These are phyloP conservation scores for Trametopsis cervina DNA, from an alignment of 768 basidiomycete species.

Conservation along the genomic window DNA sequence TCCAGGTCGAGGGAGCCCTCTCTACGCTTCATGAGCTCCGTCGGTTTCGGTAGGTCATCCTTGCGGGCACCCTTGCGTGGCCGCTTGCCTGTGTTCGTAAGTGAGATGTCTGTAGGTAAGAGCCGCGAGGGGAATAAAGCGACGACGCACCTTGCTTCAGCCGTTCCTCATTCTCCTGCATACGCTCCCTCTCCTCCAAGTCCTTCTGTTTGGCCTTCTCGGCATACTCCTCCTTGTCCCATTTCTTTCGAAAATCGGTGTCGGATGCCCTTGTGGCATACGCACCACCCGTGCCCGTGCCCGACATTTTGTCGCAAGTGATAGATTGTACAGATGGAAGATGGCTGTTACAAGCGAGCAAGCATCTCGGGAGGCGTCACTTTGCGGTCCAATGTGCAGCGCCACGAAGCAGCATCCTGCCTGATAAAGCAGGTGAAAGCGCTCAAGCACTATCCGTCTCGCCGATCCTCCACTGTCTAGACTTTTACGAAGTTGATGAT, in stretches of 20 bases:
- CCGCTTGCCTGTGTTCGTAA: conserved; percentile 72
- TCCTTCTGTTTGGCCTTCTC: conserved; percentile 81
- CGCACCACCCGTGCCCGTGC: conserved; percentile 23
- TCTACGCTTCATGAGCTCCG: conserved; percentile 86
- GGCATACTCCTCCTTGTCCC: conserved; percentile 91
- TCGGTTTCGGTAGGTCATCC: conserved; percentile 87
- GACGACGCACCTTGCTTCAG: conserved; percentile 65
- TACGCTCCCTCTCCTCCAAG: conserved; percentile 69
- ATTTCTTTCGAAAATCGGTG: conserved; percentile 82
- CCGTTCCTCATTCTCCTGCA: conserved; percentile 81
- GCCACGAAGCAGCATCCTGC: too few species aligned
- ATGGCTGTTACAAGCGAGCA: too few species aligned
- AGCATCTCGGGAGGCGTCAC: too few species aligned
- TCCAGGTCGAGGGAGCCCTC: conserved; percentile 83
- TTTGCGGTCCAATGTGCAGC: too few species aligned
- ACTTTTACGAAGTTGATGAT: too few species aligned
- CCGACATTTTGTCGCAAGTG: too few species aligned
- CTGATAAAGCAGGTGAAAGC: too few species aligned
- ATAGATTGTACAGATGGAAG: too few species aligned
- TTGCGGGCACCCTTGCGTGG: conserved; percentile 61
- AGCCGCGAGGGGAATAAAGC: too few species aligned
- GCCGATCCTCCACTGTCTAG: too few species aligned
- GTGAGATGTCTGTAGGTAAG: not conserved
- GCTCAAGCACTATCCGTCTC: too few species aligned
- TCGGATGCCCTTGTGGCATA: conserved; percentile 39